Conservation (phyloP, 2,329 filamentous ascomycete species). For the Verticillium tricorpus region DNA sequence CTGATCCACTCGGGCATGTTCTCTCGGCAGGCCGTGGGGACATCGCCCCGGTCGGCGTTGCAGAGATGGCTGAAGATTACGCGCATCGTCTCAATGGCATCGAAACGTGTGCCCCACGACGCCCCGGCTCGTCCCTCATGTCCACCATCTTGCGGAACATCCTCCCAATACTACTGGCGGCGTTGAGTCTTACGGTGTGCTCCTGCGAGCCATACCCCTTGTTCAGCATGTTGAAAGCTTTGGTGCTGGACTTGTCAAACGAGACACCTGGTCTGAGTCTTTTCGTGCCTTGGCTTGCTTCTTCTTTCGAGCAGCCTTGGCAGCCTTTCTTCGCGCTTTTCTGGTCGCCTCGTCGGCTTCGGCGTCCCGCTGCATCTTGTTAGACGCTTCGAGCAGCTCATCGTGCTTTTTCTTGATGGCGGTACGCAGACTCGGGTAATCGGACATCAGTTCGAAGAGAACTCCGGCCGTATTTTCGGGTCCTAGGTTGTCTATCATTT, state of each 20-base stretch:
- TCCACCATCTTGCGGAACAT: not conserved
- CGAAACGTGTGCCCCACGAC: not conserved
- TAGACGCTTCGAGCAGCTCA: not conserved
- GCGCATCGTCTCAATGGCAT: not conserved
- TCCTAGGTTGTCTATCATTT: not conserved
- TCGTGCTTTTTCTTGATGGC: not conserved
- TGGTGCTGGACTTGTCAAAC: not conserved
- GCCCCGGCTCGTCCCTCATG: not conserved
- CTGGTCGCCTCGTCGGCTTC: not conserved
- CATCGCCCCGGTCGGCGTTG: not conserved
- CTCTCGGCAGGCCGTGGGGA: not conserved
- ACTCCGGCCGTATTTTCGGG: not conserved
- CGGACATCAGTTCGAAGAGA: not conserved
- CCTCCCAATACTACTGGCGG: not conserved
- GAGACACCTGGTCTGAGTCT: not conserved
- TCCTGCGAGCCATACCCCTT: not conserved
- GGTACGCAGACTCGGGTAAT: not conserved
- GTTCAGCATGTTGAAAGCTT: not conserved
- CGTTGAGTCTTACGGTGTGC: not conserved
- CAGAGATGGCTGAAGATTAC: not conserved
- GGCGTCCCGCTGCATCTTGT: not conserved
- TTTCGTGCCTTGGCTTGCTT: not conserved
- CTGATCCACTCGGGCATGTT: not conserved
- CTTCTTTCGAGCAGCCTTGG: not conserved
- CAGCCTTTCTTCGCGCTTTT: not conserved